A percentile compares a stretch with the other conserved stretches of the same genome.
These are phyloP conservation scores for Puccinia novopanici DNA, from an alignment of 1,284 basidiomycete genomes.

Conservation along the genomic window DNA sequence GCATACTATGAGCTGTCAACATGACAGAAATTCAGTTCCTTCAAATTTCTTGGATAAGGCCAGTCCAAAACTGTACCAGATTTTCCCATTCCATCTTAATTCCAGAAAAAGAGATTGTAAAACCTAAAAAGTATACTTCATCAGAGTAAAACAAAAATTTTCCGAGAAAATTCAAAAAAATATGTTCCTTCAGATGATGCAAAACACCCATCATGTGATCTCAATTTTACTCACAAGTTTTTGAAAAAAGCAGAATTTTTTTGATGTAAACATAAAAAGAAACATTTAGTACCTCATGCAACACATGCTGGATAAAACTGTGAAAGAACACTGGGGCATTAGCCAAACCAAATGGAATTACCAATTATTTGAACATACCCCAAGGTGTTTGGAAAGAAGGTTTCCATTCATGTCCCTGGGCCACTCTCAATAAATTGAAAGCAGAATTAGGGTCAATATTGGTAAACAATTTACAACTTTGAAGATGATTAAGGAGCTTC, in stretches of 20 bases:
- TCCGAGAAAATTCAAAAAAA: slow-evolving; percentile 7
- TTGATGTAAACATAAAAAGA: slow-evolving; percentile 45
- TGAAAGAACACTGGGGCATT: slow-evolving; percentile 40
- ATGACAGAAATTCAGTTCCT: not conserved
- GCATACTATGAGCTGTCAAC: slow-evolving; percentile 24
- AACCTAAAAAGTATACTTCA: slow-evolving; percentile 27
- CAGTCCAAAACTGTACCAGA: not conserved
- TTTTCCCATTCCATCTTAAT: slow-evolving; percentile 20
- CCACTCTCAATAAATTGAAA: slow-evolving; percentile 33
- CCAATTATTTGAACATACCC: slow-evolving; percentile 30
- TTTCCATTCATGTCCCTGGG: slow-evolving; percentile 30
- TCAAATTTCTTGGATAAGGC: too few relatives aligned
- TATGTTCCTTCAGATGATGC: not conserved
- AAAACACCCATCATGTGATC: slow-evolving; percentile 1
- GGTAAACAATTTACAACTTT: slow-evolving; percentile 21
- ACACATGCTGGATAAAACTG: slow-evolving; percentile 33
- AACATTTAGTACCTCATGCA: slow-evolving; percentile 26
- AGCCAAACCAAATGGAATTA: slow-evolving; percentile 34
- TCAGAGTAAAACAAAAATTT: slow-evolving; percentile 29
- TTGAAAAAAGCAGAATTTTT: slow-evolving; percentile 42
- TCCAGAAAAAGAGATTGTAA: not conserved
- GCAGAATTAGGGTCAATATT: slow-evolving; percentile 35
- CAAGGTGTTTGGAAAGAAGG: slow-evolving; percentile 24
- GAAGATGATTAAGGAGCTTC: not conserved
- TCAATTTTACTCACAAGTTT: slow-evolving; percentile 1